Base-by-base conservation (phyloP, 1,284 basidiomycete species). In the Neotropicomus parvogracilis region DNA sequence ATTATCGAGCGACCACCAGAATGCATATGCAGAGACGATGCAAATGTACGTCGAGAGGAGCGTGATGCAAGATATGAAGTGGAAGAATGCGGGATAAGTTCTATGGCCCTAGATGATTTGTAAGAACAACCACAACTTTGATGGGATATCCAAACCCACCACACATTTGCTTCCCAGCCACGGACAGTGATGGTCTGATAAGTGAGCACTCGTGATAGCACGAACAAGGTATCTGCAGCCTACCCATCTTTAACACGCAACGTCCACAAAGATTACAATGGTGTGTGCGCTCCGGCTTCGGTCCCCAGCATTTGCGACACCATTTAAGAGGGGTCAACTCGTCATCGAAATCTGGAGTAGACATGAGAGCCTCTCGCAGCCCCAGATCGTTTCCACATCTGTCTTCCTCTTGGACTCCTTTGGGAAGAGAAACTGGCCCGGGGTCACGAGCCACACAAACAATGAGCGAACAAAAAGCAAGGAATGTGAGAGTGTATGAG, bases 241-340 rank as follows among this genome's bases (percentile, higher is more conserved):
- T 44, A 88, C 90, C 86, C 83, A 93, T 88, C 70, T 91, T 93
- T 37, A 94, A 70, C 8, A 91, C 83, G 65, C 91, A 94, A 34
- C 84, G 75, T 34, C 81, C 77, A 63, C 91, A 94, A 32, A 77
- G 68, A 3, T 79, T 79, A 63, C 89, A 93, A 61, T 95, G 91
- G 64, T 94, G 91, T 8, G 88, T 74, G 46, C 91, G 72, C 60
- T 93, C 90, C 3, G 90, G 89, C 67, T 91, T 92, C 0, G 83
- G 80, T 20, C 76, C 81, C 77, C 80, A 83, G 60, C 88, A 91
- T 51, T 80, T 83, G 47, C 79, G 75, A 65, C 88, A 91, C 85
- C 87, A 91, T 54, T 74, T 80, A 16, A 75, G 77, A 0, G 80
- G 80, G 20, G 71, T 61, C 50, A 71, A 65, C 50, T 76, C 77